Evolutionary conservation across 805 yeast genomes (phyloP).

Genomic region (Kodamaea sagamina): DNA sequence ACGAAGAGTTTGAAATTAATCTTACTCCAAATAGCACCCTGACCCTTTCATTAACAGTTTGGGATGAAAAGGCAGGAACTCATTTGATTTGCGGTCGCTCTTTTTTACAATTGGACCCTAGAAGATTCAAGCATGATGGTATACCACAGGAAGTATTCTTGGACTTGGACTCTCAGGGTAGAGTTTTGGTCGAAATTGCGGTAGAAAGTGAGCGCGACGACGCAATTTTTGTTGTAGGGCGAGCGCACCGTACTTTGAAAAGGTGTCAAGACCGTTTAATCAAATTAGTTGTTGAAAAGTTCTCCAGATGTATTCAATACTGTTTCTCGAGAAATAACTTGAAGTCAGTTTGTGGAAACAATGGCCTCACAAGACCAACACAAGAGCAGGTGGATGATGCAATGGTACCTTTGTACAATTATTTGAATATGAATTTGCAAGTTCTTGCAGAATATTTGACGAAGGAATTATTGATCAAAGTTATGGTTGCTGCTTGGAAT

Average conservation of each 20-base stretch:
- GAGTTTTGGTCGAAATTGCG: constrained; percentile 63
- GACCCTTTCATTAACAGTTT: constrained; percentile 60
- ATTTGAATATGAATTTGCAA: constrained; percentile 65
- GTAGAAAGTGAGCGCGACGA: constrained; percentile 80
- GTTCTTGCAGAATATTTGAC: constrained; percentile 63
- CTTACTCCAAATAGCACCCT: constrained; percentile 42
- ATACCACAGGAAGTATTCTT: constrained; percentile 59
- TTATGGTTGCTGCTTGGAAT: constrained; percentile 82
- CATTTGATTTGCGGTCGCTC: constrained; percentile 71
- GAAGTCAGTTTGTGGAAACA: constrained; percentile 53
- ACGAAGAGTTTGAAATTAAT: constrained; percentile 74
- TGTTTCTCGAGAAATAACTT: constrained; percentile 60
- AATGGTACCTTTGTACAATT: constrained; percentile 71
- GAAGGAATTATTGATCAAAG: constrained; percentile 54
- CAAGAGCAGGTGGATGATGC: constrained; percentile 59
- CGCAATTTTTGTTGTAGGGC: constrained; percentile 78
- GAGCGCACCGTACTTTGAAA: constrained; percentile 64
- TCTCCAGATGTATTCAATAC: constrained; percentile 60
- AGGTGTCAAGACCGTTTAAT: constrained; percentile 68
- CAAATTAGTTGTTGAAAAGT: constrained; percentile 70
- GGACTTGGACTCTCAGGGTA: constrained; percentile 69
- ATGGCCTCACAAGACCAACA: constrained; percentile 46
- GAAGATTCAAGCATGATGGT: constrained; percentile 64
- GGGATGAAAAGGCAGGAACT: constrained; percentile 63
- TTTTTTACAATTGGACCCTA: constrained; percentile 59